Evolutionary conservation across 345 rosid genomes (phyloP).

Genomic region (Dipteronia dyeriana): DNA sequence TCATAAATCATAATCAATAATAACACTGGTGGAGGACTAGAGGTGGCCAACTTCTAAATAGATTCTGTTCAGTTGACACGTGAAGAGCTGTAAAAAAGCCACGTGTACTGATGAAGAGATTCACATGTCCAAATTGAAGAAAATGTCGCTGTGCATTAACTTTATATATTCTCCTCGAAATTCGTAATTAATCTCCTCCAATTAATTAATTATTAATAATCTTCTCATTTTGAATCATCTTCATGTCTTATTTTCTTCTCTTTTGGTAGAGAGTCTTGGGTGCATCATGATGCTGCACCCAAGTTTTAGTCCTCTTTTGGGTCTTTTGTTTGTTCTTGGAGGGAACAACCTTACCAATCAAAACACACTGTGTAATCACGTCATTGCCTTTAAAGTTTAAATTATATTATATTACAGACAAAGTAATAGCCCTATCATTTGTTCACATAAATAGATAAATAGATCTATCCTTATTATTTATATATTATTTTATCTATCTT

Average conservation of each 20-base stretch:
- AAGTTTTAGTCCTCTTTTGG: too few relatives aligned
- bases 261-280: too few relatives aligned
- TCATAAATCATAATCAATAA: too few relatives aligned
- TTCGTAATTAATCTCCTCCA: neutral
- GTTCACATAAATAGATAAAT: too few relatives aligned
- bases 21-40: too few relatives aligned
- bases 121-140: constrained; percentile 8
- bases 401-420: neutral
- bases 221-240: neutral
- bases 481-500: too few relatives aligned
- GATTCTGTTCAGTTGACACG: constrained; percentile 1
- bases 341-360: neutral
- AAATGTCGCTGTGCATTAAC: neutral
- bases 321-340: neutral
- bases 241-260: neutral
- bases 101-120: neutral
- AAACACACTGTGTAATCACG: neutral
- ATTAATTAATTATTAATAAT: too few relatives aligned
- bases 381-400: neutral
- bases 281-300: too few relatives aligned
- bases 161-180: constrained; percentile 5
- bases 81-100: neutral
- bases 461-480: too few relatives aligned
- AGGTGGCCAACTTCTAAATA: neutral
- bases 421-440: neutral